Evolutionary conservation across 257 asterid species (phyloP), one percentile per base, ranked within the genome.

Genomic region (Asclepias syriaca): DNA sequence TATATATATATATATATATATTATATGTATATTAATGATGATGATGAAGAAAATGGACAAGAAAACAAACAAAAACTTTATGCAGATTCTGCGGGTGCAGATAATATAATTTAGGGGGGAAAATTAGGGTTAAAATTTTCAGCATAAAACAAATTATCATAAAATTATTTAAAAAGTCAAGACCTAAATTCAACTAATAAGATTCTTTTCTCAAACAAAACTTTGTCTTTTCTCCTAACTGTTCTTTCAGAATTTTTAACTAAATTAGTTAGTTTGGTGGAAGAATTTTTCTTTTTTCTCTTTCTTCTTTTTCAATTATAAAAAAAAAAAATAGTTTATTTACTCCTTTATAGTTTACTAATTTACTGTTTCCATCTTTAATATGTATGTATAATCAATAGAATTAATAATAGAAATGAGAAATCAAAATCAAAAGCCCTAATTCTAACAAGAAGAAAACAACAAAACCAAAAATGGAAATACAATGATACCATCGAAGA

Each of bases 81-180:
- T 60, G 66, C 66, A 5, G 66, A 60, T 29, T 60, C 66, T 60
- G 0, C n/a, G 45, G 65, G 66, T 27, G 45, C 60, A 49, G 71
- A 66, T 66, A 66, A 22, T 14, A 66, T 46, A 46, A 46, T 11
- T 13, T 40, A 19, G 1, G 53, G 48, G 6, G 21, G 22, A 8
- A 43, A 27, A 14, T n/a, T 43, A 48, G 21, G 70, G 70, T 66
- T 45, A 18, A 43, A 43, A 10, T 19, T 66, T 66, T 19, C 19
- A n/a, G 21, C 21, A 66, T 2, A 45, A 45, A 66, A 45, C 0
- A 9, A 45, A 40, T 22, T 0, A 9, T 45, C 51, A 40, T 6
- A 66, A 12, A 61, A 61, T 19, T 18, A 21, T 29, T 29, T 29
- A 29, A 51, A n/a, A 69, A 5, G 50, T 54, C 65, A 54, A 54